Conservation (phyloP, 2,329 filamentous ascomycete species). For the Reticulascus tulasneorum region DNA sequence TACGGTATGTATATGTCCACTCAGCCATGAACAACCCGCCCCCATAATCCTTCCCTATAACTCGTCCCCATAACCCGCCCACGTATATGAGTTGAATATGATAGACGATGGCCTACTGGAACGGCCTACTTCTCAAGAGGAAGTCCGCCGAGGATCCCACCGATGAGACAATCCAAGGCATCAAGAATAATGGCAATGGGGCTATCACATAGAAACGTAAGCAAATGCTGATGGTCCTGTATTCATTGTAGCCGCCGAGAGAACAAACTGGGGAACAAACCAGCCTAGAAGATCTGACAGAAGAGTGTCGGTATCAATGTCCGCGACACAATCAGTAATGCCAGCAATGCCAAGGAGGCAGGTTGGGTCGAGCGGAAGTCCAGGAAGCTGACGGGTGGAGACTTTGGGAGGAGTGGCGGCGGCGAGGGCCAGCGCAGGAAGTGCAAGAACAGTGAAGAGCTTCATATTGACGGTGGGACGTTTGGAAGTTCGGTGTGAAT, state of each 20-base stretch:
- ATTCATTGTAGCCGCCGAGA: too few species aligned
- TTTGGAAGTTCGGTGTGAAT: neutral
- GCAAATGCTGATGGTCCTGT: neutral
- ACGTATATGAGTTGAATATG: too few species aligned
- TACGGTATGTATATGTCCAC: too few species aligned
- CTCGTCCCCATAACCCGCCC: too few species aligned
- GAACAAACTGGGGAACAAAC: neutral
- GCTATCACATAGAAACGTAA: neutral
- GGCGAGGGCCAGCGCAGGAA: conserved; percentile 2
- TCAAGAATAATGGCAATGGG: neutral
- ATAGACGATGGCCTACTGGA: too few species aligned
- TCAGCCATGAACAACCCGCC: too few species aligned
- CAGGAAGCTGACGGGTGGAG: conserved; percentile 1
- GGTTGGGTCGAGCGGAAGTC: conserved; percentile 1
- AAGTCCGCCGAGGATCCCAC: neutral
- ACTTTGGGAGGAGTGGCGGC: neutral
- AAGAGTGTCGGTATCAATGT: neutral
- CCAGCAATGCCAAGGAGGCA: conserved; percentile 1
- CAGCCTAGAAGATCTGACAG: neutral
- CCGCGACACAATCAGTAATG: neutral
- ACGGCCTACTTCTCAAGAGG: neutral
- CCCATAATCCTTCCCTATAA: too few species aligned
- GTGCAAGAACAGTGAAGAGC: neutral
- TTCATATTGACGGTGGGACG: neutral
- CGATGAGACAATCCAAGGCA: neutral